Conservation (phyloP, 345 rosid genomes). For the Raphanus sativus region DNA sequence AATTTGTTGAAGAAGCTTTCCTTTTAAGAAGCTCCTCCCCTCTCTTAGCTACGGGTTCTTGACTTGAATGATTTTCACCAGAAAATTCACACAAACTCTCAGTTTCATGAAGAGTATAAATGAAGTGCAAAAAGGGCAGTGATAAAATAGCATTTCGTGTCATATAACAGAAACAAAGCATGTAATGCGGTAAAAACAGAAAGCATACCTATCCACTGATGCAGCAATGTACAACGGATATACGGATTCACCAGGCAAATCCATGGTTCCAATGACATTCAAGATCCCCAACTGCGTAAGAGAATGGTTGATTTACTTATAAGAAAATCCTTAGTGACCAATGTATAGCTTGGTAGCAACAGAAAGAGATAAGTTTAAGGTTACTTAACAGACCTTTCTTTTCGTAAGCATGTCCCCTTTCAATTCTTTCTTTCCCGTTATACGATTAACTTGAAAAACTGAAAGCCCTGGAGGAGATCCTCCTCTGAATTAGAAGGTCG, state of each 20-base stretch:
- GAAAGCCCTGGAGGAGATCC: conserved; percentile 90
- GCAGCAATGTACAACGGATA: conserved; percentile 82
- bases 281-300: conserved; percentile 75
- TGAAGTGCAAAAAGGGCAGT: conserved; percentile 20
- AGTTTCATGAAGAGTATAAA: conserved; percentile 16
- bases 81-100: conserved; percentile 31
- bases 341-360: conserved; percentile 17
- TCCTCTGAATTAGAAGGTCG: conserved; percentile 54
- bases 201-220: conserved; percentile 64
- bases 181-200: background rate
- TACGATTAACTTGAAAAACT: conserved; percentile 65
- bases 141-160: conserved; percentile 12
- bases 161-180: conserved; percentile 19
- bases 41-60: conserved; percentile 76
- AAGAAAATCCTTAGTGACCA: conserved; percentile 1
- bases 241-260: conserved; percentile 66
- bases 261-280: conserved; percentile 80
- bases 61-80: conserved; percentile 56
- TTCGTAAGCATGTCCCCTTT: conserved; percentile 63
- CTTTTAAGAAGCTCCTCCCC: conserved; percentile 90
- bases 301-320: conserved; percentile 8
- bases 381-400: conserved; percentile 62
- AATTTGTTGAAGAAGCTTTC: conserved; percentile 66
- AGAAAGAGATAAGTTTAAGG: conserved; percentile 2
- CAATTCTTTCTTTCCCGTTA: conserved; percentile 69